phyloP scores from a whole-genome alignment of 23 red algal species.

The Gracilaria vermiculophylla region DNA sequence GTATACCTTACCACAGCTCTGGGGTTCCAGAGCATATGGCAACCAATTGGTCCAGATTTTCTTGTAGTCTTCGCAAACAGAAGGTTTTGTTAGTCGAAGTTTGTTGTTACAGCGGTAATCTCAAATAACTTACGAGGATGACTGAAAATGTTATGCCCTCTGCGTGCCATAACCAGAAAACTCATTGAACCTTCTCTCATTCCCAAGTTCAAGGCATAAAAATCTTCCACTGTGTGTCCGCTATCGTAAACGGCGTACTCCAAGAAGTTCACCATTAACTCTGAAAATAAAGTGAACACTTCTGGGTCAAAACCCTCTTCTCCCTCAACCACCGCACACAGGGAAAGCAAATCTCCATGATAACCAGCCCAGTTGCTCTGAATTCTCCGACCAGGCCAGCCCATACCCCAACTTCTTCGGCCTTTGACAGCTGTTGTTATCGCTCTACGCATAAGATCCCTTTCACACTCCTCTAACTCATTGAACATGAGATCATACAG shows the following conservation, averaged over 20 bases:
- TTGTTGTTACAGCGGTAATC: no score
- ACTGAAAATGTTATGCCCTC: slow-evolving; percentile 72
- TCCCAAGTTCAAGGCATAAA: slow-evolving; percentile 62
- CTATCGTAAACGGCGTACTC: slow-evolving; percentile 67
- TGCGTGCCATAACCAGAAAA: slow-evolving; percentile 69
- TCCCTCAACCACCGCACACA: slow-evolving; percentile 59
- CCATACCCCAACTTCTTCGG: slow-evolving; percentile 73
- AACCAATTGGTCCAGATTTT: slow-evolving; percentile 62
- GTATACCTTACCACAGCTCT: slow-evolving; percentile 52
- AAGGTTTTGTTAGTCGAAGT: background rate
- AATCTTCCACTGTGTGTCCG: slow-evolving; percentile 74
- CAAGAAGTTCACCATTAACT: slow-evolving; percentile 65
- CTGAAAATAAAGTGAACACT: slow-evolving; percentile 44
- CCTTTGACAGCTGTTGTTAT: slow-evolving; percentile 52
- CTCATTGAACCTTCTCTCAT: slow-evolving; percentile 62
- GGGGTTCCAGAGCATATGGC: slow-evolving; percentile 54
- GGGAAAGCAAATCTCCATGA: slow-evolving; percentile 51
- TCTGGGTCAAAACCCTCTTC: slow-evolving; percentile 66
- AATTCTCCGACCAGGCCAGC: slow-evolving; percentile 44
- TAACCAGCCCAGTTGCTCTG: slow-evolving; percentile 80
- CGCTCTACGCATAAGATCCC: slow-evolving; percentile 52
- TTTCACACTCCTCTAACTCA: slow-evolving; percentile 9
- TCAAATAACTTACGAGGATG: slow-evolving; percentile 62
- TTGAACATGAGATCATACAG: slow-evolving; percentile 70
- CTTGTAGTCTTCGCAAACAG: slow-evolving; percentile 35